These are phyloP conservation scores for Ceratobasidium sp. DNA, from an alignment of 1,284 basidiomycete species.

Conservation along the genomic window DNA sequence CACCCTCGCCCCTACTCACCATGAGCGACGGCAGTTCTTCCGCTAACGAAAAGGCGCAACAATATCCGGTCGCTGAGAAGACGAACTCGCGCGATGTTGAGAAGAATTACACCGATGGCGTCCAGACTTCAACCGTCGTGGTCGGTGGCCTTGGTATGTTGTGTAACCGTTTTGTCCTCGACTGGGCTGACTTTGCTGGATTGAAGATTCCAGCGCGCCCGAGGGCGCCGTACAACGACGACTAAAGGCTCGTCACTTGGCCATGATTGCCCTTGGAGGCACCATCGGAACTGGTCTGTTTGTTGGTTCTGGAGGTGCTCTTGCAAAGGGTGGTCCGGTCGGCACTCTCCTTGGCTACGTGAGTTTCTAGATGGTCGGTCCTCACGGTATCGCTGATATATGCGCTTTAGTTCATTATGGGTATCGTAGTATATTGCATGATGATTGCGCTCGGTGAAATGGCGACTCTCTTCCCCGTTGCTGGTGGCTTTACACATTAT, in stretches of 20 bases:
- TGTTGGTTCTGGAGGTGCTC: constrained; percentile 62
- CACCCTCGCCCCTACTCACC: neutral
- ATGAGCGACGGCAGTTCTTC: constrained; percentile 37
- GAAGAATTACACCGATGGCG: constrained; percentile 31
- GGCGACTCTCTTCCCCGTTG: constrained; percentile 61
- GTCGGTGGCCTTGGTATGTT: constrained; percentile 40
- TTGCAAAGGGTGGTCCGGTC: constrained; percentile 62
- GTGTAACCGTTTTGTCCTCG: neutral
- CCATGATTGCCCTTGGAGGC: constrained; percentile 66
- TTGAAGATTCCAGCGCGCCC: constrained; percentile 20
- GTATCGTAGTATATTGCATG: constrained; percentile 58
- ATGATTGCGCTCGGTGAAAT: constrained; percentile 61
- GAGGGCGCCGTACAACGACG: constrained; percentile 33
- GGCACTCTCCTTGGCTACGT: constrained; percentile 59
- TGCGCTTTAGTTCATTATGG: constrained; percentile 44
- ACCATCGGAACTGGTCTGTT: constrained; percentile 65
- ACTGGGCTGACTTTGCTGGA: neutral
- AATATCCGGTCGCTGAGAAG: constrained; percentile 18
- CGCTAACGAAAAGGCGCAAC: neutral
- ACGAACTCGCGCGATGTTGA: constrained; percentile 27
- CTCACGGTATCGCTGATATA: neutral
- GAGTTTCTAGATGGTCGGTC: constrained; percentile 53
- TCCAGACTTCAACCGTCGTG: constrained; percentile 33
- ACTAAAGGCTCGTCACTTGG: constrained; percentile 54
- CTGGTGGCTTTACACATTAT: constrained; percentile 57